Evolutionary conservation across 441 rosid species (phyloP).

Genomic region (Flueggea neowawraea): DNA sequence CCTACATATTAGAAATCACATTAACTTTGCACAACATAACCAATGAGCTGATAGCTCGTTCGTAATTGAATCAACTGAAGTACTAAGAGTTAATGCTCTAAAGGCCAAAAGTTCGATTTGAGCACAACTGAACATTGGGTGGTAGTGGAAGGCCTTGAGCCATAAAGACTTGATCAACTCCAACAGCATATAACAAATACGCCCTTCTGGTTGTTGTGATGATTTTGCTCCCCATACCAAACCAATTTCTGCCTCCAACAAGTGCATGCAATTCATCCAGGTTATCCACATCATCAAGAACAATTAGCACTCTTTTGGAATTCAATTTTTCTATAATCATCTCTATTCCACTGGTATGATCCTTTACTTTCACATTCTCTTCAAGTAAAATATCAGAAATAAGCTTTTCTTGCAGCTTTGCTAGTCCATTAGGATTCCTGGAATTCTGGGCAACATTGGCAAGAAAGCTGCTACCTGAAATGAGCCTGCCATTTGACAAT

Average conservation of each 20-base stretch:
- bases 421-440: not conserved
- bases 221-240: not conserved
- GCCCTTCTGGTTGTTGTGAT: not conserved
- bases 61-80: too few relatives aligned
- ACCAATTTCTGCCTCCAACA: not conserved
- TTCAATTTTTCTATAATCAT: not conserved
- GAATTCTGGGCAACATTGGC: not conserved
- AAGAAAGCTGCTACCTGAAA: not conserved
- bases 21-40: too few relatives aligned
- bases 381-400: not conserved
- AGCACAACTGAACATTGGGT: too few relatives aligned
- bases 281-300: constrained; percentile 2
- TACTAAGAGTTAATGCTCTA: too few relatives aligned
- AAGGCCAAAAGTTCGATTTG: too few relatives aligned
- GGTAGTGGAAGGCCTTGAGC: too few relatives aligned
- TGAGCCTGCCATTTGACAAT: not conserved
- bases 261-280: not conserved
- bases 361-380: not conserved
- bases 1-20: too few relatives aligned
- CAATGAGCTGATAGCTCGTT: too few relatives aligned
- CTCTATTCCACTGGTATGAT: not conserved
- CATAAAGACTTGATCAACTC: not conserved
- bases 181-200: not conserved
- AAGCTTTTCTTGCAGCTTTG: not conserved
- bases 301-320: not conserved